Percentiles rank a stretch among this genome's conserved stretches.
Evolutionary conservation across 2,329 filamentous ascomycete species (phyloP).

Genomic region (Chalara sp.): DNA sequence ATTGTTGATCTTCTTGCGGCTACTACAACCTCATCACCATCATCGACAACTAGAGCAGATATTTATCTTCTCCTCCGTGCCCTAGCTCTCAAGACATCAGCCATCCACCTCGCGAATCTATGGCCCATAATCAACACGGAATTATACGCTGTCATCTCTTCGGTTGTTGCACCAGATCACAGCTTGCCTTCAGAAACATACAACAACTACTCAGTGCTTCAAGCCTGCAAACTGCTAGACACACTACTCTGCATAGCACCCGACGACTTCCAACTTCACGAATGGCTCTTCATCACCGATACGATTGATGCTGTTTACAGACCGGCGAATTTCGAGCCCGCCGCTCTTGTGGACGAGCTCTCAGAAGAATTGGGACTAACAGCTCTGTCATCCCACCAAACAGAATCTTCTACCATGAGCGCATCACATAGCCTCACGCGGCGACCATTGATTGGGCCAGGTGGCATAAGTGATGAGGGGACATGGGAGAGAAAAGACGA

Average conservation of each 20-base stretch:
- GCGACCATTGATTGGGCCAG: conserved; percentile 32
- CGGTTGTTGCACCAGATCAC: conserved; percentile 61
- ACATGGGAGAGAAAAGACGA: conserved; percentile 55
- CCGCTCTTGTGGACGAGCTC: conserved; percentile 78
- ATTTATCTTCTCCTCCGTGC: conserved; percentile 84
- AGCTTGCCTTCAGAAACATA: conserved; percentile 63
- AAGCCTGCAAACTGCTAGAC: conserved; percentile 92
- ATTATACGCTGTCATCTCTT: conserved; percentile 71
- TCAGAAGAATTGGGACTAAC: conserved; percentile 59
- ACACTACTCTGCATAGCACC: conserved; percentile 78
- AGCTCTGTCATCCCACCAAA: conserved; percentile 14
- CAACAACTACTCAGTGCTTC: conserved; percentile 69
- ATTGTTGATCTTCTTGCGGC: conserved; percentile 80
- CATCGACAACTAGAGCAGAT: conserved; percentile 80
- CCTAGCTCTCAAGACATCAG: conserved; percentile 69
- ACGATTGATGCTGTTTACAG: conserved; percentile 94
- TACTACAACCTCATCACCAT: conserved; percentile 83
- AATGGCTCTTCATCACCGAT: conserved; percentile 96
- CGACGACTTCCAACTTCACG: conserved; percentile 95
- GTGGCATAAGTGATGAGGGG: conserved; percentile 47
- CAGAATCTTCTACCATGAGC: conserved; percentile 17
- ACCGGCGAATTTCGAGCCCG: conserved; percentile 58
- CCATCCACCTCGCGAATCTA: conserved; percentile 72
- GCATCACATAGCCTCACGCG: conserved; percentile 22
- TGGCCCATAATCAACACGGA: conserved; percentile 91